Evolutionary conservation across 2,329 filamentous ascomycete genomes (phyloP).

Genomic region (Epichloe festucae): DNA sequence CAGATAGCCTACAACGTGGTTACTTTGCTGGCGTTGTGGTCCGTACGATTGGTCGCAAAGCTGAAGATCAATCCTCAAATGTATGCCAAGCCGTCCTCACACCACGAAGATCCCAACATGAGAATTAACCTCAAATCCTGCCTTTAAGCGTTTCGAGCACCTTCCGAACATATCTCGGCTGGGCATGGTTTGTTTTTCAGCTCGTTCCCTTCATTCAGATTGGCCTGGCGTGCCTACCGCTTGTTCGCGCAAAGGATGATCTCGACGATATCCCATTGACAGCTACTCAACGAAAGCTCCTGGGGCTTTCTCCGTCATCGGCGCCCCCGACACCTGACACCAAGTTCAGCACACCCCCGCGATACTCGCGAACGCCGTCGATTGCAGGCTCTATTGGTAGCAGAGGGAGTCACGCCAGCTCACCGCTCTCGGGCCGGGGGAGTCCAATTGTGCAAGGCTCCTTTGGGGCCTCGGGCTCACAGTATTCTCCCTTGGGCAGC

Average conservation of each 20-base stretch:
- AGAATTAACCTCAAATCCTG: not conserved
- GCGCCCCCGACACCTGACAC: conserved; percentile 55
- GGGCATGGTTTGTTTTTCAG: conserved; percentile 36
- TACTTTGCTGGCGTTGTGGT: conserved; percentile 29
- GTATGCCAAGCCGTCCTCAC: conserved; percentile 15
- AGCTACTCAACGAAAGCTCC: conserved; percentile 56
- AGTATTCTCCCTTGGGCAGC: conserved; percentile 32
- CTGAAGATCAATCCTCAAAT: conserved; percentile 24
- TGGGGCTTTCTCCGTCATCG: conserved; percentile 62
- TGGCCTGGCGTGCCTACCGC: conserved; percentile 53
- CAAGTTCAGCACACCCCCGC: conserved; percentile 73
- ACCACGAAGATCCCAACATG: not conserved
- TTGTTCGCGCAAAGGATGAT: conserved; percentile 60
- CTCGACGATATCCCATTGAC: conserved; percentile 84
- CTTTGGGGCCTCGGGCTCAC: conserved; percentile 28
- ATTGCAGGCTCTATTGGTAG: conserved; percentile 48
- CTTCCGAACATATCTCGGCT: conserved; percentile 25
- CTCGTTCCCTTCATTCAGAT: conserved; percentile 59
- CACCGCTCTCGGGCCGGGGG: conserved; percentile 43
- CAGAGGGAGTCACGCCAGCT: conserved; percentile 42
- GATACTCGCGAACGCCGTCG: conserved; percentile 67
- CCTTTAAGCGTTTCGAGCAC: conserved; percentile 18
- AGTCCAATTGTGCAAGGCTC: conserved; percentile 29
- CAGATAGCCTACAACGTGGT: conserved; percentile 55
- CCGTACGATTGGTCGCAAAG: conserved; percentile 21